phyloP scores from a whole-genome alignment of 2,329 filamentous ascomycete species.

The Hymenoscyphus fraxineus region DNA sequence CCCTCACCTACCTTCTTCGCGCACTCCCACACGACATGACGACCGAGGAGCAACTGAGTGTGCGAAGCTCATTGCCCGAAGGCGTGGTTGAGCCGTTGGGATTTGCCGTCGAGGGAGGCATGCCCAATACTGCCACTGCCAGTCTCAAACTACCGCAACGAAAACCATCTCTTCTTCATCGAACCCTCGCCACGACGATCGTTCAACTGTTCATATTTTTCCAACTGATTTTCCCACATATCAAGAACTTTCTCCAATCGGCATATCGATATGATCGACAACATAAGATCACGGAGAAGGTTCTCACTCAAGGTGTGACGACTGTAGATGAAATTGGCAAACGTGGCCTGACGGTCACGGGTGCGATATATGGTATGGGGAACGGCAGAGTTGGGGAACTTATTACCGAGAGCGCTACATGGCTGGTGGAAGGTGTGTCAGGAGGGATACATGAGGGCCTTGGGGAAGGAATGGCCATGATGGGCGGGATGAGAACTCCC shows the following conservation, averaged over 20 bases:
- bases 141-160: slow-evolving; percentile 17
- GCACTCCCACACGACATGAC: slow-evolving; percentile 57
- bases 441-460: slow-evolving; percentile 65
- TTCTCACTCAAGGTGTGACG: slow-evolving; percentile 49
- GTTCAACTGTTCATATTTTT: slow-evolving; percentile 56
- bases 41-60: slow-evolving; percentile 48
- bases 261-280: slow-evolving; percentile 62
- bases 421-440: slow-evolving; percentile 60
- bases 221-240: slow-evolving; percentile 59
- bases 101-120: slow-evolving; percentile 13
- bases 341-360: slow-evolving; percentile 48
- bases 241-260: slow-evolving; percentile 49
- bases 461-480: slow-evolving; percentile 48
- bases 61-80: slow-evolving; percentile 49
- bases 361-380: slow-evolving; percentile 55
- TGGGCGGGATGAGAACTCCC: slow-evolving; percentile 35
- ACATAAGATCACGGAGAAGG: slow-evolving; percentile 59
- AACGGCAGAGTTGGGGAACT: slow-evolving; percentile 61
- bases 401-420: slow-evolving; percentile 52
- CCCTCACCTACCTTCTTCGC: slow-evolving; percentile 59
- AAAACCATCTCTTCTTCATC: slow-evolving; percentile 52
- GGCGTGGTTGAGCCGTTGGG: slow-evolving; percentile 26
- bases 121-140: background rate
- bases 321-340: slow-evolving; percentile 52
- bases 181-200: slow-evolving; percentile 52